phyloP scores from a whole-genome alignment of 441 rosid genomes.

The Croton laevigatus region DNA sequence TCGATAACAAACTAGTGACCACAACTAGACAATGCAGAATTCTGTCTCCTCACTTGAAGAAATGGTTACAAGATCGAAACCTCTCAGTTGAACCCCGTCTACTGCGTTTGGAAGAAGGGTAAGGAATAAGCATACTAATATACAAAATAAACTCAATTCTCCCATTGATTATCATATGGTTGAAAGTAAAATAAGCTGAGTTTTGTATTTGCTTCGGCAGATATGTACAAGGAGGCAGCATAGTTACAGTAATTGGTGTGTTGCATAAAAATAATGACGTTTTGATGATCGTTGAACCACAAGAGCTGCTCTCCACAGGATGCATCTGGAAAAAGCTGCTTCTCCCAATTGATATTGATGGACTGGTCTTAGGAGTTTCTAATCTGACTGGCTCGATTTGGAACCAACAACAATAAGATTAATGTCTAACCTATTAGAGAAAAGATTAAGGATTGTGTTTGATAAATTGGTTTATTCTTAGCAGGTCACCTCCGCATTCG shows the following conservation, averaged over 20 bases:
- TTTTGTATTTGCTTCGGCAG: slow-evolving; percentile 27
- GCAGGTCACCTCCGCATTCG: background rate
- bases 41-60: slow-evolving; percentile 42
- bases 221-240: slow-evolving; percentile 50
- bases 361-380: slow-evolving; percentile 38
- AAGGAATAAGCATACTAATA: slow-evolving; percentile 36
- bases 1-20: slow-evolving; percentile 44
- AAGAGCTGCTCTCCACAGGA: slow-evolving; percentile 42
- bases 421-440: slow-evolving; percentile 16
- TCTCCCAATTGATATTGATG: slow-evolving; percentile 45
- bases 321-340: slow-evolving; percentile 45
- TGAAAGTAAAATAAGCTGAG: slow-evolving; percentile 11
- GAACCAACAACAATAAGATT: slow-evolving; percentile 25
- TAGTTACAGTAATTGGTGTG: slow-evolving; percentile 40
- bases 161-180: background rate
- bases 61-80: slow-evolving; percentile 47
- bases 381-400: slow-evolving; percentile 9
- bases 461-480: slow-evolving; percentile 9
- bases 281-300: slow-evolving; percentile 44
- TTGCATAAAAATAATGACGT: slow-evolving; percentile 27
- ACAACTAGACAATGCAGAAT: slow-evolving; percentile 33
- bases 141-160: background rate
- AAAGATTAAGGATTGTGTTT: background rate
- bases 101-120: slow-evolving; percentile 49
- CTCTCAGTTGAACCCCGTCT: slow-evolving; percentile 39